Base-by-base conservation (phyloP, 2,329 filamentous ascomycete genomes). In the Chrysoporthe puriensis region DNA sequence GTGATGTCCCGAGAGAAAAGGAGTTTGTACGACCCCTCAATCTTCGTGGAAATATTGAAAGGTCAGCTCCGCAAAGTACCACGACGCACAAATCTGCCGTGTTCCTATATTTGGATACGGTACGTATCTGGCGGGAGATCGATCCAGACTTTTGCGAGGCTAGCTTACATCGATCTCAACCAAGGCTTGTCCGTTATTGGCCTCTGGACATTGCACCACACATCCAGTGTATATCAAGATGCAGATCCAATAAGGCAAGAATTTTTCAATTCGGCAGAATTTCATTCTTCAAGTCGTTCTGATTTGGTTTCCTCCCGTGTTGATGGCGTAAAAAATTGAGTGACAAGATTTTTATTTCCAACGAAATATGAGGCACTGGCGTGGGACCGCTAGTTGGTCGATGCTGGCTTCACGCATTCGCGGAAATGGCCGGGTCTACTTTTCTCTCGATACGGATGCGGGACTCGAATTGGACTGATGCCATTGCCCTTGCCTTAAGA, bases 401-500 rank as follows among this genome's bases (percentile, higher is more conserved):
- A 43, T 48, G 59, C 59, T 62, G 26, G 40, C 43, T 32, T 26
- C 43, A 60, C 36, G 42, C 13, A 61, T 42, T 36, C 60, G 26
- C 26, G 60, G 60, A 62, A 21, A 62, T 62, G 60, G 60, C 60
- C 60, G 60, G 21, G 21, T 54, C n/a, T 54, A 34, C 16, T 34
- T 50, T 16, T 46, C 34, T 40, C 26, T 36, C 44, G 44, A 52
- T 16, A 62, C n/a, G 26, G 40, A 32, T 4, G n/a, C 44, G 44
- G 8, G 32, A 52, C n/a, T 42, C 52, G 52, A 58, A 42, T 7
- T 21, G 21, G 36, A 32, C 8, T 32, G 26, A 59, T 58, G 59
- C 43, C 26, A 43, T 34, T 52, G 34, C 44, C 26, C 62, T 54
- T 21, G 14, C 42, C 40, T 50, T 72, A 73, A 71, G 73, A 75